Conservation (phyloP, 768 basidiomycete species). For the Amanita pallidorosea region DNA sequence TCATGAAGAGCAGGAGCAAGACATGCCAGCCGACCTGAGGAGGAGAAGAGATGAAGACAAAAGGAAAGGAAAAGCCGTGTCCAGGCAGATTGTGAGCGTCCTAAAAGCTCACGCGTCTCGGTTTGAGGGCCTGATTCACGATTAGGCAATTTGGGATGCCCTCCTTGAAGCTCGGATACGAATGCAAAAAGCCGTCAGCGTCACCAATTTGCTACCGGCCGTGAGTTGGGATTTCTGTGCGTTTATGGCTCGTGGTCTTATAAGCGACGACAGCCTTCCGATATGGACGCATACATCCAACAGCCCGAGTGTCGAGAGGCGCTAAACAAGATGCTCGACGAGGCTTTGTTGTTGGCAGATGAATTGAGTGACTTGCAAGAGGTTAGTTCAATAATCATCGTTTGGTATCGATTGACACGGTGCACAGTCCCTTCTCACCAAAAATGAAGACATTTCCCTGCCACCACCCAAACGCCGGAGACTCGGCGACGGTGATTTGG, state of each 20-base stretch:
- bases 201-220: slow-evolving; percentile 55
- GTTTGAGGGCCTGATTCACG: slow-evolving; percentile 7
- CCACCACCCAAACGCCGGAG: slow-evolving; percentile 52
- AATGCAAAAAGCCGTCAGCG: slow-evolving; percentile 67
- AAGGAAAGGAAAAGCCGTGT: slow-evolving; percentile 76
- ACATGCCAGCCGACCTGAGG: slow-evolving; percentile 42
- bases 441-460: slow-evolving; percentile 34
- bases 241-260: not conserved
- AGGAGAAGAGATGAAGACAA: slow-evolving; percentile 58
- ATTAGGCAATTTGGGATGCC: slow-evolving; percentile 74
- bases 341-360: slow-evolving; percentile 50
- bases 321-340: slow-evolving; percentile 43
- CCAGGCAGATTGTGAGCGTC: slow-evolving; percentile 66
- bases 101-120: not conserved
- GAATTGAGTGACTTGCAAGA: slow-evolving; percentile 63
- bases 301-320: slow-evolving; percentile 31
- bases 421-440: too few relatives aligned
- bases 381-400: slow-evolving; percentile 23
- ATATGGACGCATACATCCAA: slow-evolving; percentile 25
- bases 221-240: slow-evolving; percentile 26
- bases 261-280: slow-evolving; percentile 16
- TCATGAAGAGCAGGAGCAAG: slow-evolving; percentile 18
- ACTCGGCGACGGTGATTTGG: slow-evolving; percentile 19
- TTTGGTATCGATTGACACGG: not conserved
- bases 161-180: slow-evolving; percentile 88